phyloP scores from a whole-genome alignment of 768 basidiomycete species.

The Rhodosporidiobolus sp. region DNA sequence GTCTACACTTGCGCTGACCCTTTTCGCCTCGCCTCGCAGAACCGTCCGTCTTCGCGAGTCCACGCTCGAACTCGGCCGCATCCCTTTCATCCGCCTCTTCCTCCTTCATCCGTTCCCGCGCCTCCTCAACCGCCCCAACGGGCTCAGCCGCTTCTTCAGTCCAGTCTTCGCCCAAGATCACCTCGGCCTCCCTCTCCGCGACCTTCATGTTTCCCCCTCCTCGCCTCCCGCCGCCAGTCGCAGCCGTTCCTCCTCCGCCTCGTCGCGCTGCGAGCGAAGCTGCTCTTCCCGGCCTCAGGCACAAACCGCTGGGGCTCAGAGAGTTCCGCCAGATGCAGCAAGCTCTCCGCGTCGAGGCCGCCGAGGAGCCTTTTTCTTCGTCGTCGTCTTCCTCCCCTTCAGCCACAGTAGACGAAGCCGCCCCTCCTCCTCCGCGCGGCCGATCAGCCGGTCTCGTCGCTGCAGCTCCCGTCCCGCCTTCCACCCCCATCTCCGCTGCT shows the following conservation, averaged over 20 bases:
- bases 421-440: too few relatives aligned
- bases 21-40: background rate
- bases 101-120: background rate
- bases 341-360: background rate
- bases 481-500: background rate
- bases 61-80: constrained; percentile 22
- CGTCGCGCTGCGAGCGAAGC: background rate
- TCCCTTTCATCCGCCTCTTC: constrained; percentile 15
- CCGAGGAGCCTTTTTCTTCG: background rate
- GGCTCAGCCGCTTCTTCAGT: background rate
- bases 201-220: background rate
- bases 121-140: background rate
- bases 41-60: constrained; percentile 15
- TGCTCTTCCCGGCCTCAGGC: background rate
- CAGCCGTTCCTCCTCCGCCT: background rate
- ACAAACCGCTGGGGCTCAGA: background rate
- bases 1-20: background rate
- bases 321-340: background rate
- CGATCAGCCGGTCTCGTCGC: background rate
- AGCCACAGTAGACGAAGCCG: background rate
- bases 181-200: background rate
- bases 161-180: background rate
- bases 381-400: background rate
- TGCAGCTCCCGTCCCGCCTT: background rate
- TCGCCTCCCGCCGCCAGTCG: background rate